phyloP scores from a whole-genome alignment of 2,329 filamentous ascomycete genomes.

The Aspergillus jensenii region DNA sequence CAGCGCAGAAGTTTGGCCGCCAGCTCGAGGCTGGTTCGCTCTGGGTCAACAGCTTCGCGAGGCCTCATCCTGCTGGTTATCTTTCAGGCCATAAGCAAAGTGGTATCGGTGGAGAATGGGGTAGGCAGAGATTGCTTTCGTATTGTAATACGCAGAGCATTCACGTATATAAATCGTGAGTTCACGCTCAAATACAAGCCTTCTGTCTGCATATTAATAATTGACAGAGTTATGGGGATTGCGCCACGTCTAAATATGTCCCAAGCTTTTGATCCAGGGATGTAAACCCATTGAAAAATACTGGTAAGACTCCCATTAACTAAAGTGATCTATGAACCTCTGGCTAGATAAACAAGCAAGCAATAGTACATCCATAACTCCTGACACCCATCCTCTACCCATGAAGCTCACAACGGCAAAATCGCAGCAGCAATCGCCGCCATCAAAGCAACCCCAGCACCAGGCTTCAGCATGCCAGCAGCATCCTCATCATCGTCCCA shows the following conservation, averaged over 20 bases:
- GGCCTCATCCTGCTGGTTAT: background rate
- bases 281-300: no score
- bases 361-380: no score
- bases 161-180: background rate
- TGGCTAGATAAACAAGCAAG: no score
- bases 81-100: background rate
- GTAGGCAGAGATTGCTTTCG: background rate
- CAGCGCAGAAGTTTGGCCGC: background rate
- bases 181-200: no score
- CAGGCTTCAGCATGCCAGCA: constrained; percentile 4
- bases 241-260: no score
- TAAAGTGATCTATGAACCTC: no score
- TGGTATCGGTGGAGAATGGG: background rate
- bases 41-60: background rate
- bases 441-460: background rate
- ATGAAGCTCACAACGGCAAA: background rate
- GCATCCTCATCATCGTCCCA: constrained; percentile 6
- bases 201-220: no score
- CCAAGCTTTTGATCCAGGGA: no score
- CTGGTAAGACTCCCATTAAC: no score
- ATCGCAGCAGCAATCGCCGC: background rate
- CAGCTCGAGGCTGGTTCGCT: background rate
- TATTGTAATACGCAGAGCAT: background rate
- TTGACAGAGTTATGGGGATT: no score
- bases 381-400: no score